phyloP scores from a whole-genome alignment of 306 rosid species.

The apple (Malus domestica) region DNA sequence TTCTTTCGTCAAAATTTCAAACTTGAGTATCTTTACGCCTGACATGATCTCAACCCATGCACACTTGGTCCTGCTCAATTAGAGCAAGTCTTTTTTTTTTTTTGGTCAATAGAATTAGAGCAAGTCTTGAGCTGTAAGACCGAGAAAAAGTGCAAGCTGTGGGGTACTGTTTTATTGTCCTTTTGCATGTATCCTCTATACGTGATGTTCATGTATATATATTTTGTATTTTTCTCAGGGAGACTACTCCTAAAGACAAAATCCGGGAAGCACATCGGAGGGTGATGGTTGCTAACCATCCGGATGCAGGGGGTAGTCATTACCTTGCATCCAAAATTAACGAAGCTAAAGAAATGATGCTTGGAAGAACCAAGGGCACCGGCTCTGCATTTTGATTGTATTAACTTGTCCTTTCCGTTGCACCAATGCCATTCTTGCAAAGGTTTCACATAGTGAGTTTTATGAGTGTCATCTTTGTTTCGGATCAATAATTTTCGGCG shows the following conservation, averaged over 20 bases:
- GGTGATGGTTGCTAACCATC: constrained; percentile 97
- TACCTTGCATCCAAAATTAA: constrained; percentile 88
- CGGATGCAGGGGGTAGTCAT: constrained; percentile 96
- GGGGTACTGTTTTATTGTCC: background rate
- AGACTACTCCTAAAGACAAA: constrained; percentile 51
- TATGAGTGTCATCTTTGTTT: background rate
- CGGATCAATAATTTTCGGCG: background rate
- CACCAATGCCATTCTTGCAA: background rate
- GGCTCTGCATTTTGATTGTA: constrained; percentile 65
- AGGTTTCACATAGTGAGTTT: background rate
- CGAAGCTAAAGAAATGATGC: constrained; percentile 75
- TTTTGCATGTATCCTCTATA: background rate
- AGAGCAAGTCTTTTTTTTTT: background rate
- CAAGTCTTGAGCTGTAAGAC: background rate
- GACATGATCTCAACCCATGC: background rate
- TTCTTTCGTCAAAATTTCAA: background rate
- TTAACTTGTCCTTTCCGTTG: background rate
- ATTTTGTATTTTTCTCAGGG: constrained; percentile 27
- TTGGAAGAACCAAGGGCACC: constrained; percentile 53
- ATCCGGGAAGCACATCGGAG: constrained; percentile 84
- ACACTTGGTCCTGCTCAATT: background rate
- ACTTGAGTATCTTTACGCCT: background rate
- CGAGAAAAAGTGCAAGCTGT: no score
- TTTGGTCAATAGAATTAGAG: background rate
- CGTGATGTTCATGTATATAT: background rate